Evolutionary conservation across 208 protist genomes (phyloP).

Genomic region (Acanthamoeba triangularis): DNA sequence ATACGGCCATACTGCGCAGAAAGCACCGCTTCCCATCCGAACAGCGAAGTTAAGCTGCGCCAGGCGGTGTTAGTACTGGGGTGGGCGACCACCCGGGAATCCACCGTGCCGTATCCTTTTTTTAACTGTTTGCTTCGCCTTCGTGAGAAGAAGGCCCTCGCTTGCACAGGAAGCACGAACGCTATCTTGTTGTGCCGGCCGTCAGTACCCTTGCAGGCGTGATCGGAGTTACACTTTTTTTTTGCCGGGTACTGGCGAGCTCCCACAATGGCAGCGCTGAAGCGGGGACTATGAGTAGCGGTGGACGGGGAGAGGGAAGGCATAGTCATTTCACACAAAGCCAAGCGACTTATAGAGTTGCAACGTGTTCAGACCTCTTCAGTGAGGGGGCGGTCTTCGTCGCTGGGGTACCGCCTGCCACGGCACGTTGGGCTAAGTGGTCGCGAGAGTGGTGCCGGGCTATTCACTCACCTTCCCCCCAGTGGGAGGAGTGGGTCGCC

Average conservation of each 20-base stretch:
- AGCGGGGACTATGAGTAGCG: not conserved
- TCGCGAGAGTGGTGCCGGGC: not conserved
- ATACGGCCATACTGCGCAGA: too few species aligned
- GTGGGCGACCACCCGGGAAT: too few species aligned
- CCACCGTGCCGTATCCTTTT: too few species aligned
- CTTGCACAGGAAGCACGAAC: too few species aligned
- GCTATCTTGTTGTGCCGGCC: too few species aligned
- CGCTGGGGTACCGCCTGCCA: slow-evolving; percentile 34
- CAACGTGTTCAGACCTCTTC: slow-evolving; percentile 11
- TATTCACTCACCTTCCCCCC: slow-evolving; percentile 55
- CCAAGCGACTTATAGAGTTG: slow-evolving; percentile 52
- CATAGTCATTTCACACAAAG: slow-evolving; percentile 49
- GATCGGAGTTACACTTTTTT: too few species aligned
- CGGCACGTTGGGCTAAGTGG: slow-evolving; percentile 21
- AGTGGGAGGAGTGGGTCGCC: slow-evolving; percentile 50
- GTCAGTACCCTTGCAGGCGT: too few species aligned
- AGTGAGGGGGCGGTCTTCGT: slow-evolving; percentile 45
- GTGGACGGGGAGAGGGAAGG: not conserved
- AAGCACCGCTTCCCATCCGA: too few species aligned
- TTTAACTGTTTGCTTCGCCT: too few species aligned
- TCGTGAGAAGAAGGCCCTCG: too few species aligned
- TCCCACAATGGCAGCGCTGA: not conserved
- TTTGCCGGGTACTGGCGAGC: not conserved
- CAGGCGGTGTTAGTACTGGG: too few species aligned
- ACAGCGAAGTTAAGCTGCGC: too few species aligned